Evolutionary conservation across 176 grass and related monocot genomes (phyloP).

Genomic region (Cenchrus purpureus): DNA sequence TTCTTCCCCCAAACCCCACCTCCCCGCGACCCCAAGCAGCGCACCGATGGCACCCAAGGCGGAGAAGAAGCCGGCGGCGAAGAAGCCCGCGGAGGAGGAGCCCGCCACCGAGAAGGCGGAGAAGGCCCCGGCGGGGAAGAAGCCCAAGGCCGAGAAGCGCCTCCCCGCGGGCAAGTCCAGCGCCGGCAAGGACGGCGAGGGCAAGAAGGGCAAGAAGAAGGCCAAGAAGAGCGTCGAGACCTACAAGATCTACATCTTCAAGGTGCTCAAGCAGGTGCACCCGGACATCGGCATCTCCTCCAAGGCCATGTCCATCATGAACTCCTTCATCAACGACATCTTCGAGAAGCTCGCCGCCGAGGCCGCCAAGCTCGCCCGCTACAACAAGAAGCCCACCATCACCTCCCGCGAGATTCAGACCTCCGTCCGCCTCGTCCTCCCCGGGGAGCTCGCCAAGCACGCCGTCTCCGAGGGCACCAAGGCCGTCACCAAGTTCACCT

Average conservation of each 20-base stretch:
- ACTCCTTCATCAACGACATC: slow-evolving; percentile 72
- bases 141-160: slow-evolving; percentile 28
- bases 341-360: slow-evolving; percentile 64
- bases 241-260: slow-evolving; percentile 45
- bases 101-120: background rate
- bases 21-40: background rate
- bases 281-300: slow-evolving; percentile 41
- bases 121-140: slow-evolving; percentile 11
- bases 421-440: slow-evolving; percentile 50
- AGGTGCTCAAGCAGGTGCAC: slow-evolving; percentile 47
- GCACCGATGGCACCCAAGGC: slow-evolving; percentile 24
- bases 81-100: slow-evolving; percentile 38
- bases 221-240: slow-evolving; percentile 42
- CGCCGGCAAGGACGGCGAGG: slow-evolving; percentile 17
- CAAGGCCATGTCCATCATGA: slow-evolving; percentile 70
- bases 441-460: slow-evolving; percentile 68
- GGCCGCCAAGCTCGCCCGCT: slow-evolving; percentile 19
- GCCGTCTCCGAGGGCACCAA: slow-evolving; percentile 65
- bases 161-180: slow-evolving; percentile 18
- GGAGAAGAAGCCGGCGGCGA: background rate
- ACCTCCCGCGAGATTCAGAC: slow-evolving; percentile 14
- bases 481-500: slow-evolving; percentile 70
- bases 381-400: slow-evolving; percentile 37
- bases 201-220: slow-evolving; percentile 43
- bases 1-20: too few relatives aligned